phyloP scores from a whole-genome alignment of 305 asterid species.

The Fraxinus sp. region DNA sequence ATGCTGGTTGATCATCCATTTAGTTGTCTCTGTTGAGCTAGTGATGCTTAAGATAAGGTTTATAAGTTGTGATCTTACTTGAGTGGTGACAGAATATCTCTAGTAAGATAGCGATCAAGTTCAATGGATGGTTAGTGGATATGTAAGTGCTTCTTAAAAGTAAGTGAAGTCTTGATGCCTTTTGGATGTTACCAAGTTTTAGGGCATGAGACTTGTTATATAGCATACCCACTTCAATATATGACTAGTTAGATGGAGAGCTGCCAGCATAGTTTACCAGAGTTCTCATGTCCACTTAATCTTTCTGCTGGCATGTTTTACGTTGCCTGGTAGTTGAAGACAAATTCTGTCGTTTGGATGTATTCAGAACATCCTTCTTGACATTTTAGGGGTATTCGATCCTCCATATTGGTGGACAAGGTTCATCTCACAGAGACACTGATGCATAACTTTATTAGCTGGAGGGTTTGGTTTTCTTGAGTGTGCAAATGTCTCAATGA shows the following conservation, averaged over 20 bases:
- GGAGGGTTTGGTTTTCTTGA: constrained; percentile 1
- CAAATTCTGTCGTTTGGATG: constrained; percentile 6
- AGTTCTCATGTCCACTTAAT: constrained; percentile 13
- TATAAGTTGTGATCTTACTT: constrained; percentile 20
- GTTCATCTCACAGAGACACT: neutral
- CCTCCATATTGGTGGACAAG: constrained; percentile 5
- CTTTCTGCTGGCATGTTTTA: constrained; percentile 9
- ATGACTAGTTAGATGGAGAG: constrained; percentile 17
- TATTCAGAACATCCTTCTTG: constrained; percentile 3
- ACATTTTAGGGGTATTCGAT: constrained; percentile 11
- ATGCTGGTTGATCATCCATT: constrained; percentile 5
- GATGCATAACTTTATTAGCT: constrained; percentile 14
- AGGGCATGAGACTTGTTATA: constrained; percentile 3
- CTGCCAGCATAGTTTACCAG: constrained; percentile 11
- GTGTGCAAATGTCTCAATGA: neutral
- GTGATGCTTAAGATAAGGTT: constrained; percentile 15
- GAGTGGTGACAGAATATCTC: constrained; percentile 16
- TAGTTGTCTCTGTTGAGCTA: constrained; percentile 17
- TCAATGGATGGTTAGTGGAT: neutral
- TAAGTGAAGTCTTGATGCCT: constrained; percentile 1
- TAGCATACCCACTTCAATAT: constrained; percentile 6
- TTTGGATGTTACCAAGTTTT: constrained; percentile 11
- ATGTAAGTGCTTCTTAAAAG: neutral
- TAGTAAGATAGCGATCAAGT: constrained; percentile 22
- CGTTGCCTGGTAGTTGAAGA: constrained; percentile 10